These are phyloP conservation scores for Lentinus polychrous DNA, from an alignment of 1,284 basidiomycete genomes.

Conservation along the genomic window DNA sequence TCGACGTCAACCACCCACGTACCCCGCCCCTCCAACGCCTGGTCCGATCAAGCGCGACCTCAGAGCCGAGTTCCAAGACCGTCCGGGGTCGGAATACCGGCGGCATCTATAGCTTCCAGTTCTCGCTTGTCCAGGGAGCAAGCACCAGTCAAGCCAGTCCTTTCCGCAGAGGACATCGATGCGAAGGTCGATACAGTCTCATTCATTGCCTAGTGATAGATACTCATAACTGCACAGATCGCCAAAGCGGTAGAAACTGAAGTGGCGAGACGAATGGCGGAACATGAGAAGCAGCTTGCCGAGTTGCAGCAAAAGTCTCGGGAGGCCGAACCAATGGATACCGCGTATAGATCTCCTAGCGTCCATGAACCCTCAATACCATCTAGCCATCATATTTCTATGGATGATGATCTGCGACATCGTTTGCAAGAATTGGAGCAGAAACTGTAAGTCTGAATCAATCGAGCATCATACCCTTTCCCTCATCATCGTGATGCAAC, in stretches of 20 bases:
- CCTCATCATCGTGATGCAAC: neutral
- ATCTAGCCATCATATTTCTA: neutral
- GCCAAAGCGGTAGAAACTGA: constrained; percentile 65
- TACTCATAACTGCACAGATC: constrained; percentile 37
- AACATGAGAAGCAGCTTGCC: constrained; percentile 40
- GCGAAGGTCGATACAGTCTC: constrained; percentile 46
- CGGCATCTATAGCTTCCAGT: no score
- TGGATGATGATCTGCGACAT: constrained; percentile 53
- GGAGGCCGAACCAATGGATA: constrained; percentile 21
- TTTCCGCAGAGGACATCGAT: constrained; percentile 67
- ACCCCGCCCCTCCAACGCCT: neutral
- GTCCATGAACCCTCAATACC: neutral
- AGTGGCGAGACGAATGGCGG: constrained; percentile 58
- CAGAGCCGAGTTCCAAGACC: constrained; percentile 21
- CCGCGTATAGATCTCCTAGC: constrained; percentile 13
- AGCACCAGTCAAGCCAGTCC: constrained; percentile 9
- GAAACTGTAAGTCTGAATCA: constrained; percentile 47
- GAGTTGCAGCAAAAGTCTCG: constrained; percentile 28
- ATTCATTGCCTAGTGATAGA: neutral
- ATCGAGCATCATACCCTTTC: constrained; percentile 11
- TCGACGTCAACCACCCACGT: neutral
- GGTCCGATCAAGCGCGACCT: no score
- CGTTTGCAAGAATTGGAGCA: constrained; percentile 62
- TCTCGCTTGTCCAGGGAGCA: constrained; percentile 2
- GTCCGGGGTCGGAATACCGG: constrained; percentile 11